These are phyloP conservation scores for Boletus semigastroideus DNA, from an alignment of 1,284 basidiomycete species.

Conservation along the genomic window DNA sequence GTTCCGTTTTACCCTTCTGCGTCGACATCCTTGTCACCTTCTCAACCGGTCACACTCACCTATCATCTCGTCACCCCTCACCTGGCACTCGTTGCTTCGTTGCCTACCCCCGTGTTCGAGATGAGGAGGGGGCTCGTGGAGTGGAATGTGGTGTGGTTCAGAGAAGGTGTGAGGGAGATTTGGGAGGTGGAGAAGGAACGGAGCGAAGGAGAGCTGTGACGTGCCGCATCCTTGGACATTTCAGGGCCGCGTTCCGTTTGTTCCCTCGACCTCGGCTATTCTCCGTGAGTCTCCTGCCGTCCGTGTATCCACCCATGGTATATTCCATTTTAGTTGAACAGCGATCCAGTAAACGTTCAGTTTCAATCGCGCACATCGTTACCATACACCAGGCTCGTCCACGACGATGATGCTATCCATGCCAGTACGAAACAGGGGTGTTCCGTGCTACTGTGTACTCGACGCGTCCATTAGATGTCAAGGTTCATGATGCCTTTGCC, in stretches of 20 bases:
- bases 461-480: too few relatives aligned
- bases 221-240: neutral
- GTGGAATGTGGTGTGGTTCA: conserved; percentile 90
- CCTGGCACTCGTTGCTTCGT: conserved; percentile 78
- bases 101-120: conserved; percentile 81
- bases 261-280: too few relatives aligned
- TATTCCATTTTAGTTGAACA: too few relatives aligned
- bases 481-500: too few relatives aligned
- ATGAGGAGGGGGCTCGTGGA: conserved; percentile 82
- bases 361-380: too few relatives aligned
- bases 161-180: conserved; percentile 77
- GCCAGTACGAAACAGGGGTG: too few relatives aligned
- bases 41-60: conserved; percentile 71
- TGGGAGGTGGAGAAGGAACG: conserved; percentile 67
- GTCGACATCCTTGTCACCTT: conserved; percentile 58
- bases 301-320: too few relatives aligned
- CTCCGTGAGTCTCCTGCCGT: too few relatives aligned
- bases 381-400: too few relatives aligned
- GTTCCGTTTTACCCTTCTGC: conserved; percentile 36
- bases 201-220: conserved; percentile 34
- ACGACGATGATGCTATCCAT: too few relatives aligned
- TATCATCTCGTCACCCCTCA: conserved; percentile 84
- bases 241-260: neutral
- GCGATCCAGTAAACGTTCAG: too few relatives aligned
- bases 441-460: too few relatives aligned